Conservation (phyloP, 2,329 filamentous ascomycete genomes). For the Knufia petricola region DNA sequence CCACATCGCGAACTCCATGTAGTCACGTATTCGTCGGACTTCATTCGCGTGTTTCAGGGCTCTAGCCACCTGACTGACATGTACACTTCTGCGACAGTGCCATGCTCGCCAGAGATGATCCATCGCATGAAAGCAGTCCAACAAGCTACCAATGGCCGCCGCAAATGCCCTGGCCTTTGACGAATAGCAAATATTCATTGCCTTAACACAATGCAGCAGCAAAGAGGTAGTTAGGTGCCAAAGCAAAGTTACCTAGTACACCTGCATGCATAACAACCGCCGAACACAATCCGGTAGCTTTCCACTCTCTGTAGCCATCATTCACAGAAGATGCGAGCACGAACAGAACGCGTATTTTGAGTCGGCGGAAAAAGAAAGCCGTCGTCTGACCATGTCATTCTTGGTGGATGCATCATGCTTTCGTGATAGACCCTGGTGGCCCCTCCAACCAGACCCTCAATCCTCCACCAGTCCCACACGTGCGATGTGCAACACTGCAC, state of each 20-base stretch:
- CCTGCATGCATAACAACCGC: too few species aligned
- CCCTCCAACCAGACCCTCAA: not conserved
- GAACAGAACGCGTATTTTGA: too few species aligned
- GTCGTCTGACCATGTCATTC: not conserved
- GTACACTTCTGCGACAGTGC: too few species aligned
- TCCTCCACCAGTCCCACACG: constrained; percentile 3
- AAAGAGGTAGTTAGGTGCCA: too few species aligned
- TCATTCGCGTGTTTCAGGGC: too few species aligned
- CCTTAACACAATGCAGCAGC: too few species aligned
- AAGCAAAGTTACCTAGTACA: too few species aligned
- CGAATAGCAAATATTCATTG: not conserved
- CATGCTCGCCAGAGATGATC: too few species aligned
- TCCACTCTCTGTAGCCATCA: too few species aligned
- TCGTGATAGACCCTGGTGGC: not conserved
- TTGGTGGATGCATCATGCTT: not conserved
- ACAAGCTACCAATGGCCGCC: not conserved
- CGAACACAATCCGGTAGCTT: too few species aligned
- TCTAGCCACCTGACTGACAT: too few species aligned
- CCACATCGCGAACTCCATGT: not conserved
- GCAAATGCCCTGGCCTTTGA: not conserved
- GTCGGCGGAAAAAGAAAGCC: not conserved
- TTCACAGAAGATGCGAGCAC: too few species aligned
- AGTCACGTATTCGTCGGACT: not conserved
- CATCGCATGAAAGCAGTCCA: not conserved
- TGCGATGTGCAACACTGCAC: not conserved